These are phyloP conservation scores for Talinum fruticosum DNA, from an alignment of 148 eudicot genomes.

Conservation along the genomic window DNA sequence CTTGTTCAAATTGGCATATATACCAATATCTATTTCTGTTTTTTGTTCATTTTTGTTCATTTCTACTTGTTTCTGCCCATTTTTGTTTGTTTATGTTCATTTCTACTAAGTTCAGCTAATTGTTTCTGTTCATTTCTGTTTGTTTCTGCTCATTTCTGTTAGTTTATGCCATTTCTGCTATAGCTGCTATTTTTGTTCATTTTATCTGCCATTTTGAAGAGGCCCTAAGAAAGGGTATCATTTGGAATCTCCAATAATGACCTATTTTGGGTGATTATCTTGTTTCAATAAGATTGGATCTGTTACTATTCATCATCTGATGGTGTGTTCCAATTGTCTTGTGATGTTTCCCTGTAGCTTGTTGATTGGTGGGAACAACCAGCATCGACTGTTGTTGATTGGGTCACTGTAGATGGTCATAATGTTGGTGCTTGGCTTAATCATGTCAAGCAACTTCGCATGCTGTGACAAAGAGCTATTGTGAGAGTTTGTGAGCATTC, in stretches of 20 bases:
- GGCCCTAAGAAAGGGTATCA: background rate
- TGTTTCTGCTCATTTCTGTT: too few relatives aligned
- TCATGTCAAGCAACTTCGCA: conserved; percentile 84
- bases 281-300: background rate
- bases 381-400: conserved; percentile 88
- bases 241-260: background rate
- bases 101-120: too few relatives aligned
- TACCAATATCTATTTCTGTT: too few relatives aligned
- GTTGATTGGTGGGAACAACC: conserved; percentile 99
- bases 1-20: too few relatives aligned
- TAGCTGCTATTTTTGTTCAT: too few relatives aligned
- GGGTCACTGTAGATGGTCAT: conserved; percentile 93
- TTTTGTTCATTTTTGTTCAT: too few relatives aligned
- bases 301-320: background rate
- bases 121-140: too few relatives aligned
- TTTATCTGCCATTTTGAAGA: too few relatives aligned
- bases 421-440: conserved; percentile 90
- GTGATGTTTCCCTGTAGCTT: conserved; percentile 49
- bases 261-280: background rate
- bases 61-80: too few relatives aligned
- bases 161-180: too few relatives aligned
- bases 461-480: conserved; percentile 70
- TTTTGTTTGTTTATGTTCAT: too few relatives aligned
- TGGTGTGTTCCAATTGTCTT: background rate
- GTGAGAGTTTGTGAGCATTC: conserved; percentile 18